Conservation (phyloP, 352 stramenopile genomes). For the Phytopythium cucurbitacearum region DNA sequence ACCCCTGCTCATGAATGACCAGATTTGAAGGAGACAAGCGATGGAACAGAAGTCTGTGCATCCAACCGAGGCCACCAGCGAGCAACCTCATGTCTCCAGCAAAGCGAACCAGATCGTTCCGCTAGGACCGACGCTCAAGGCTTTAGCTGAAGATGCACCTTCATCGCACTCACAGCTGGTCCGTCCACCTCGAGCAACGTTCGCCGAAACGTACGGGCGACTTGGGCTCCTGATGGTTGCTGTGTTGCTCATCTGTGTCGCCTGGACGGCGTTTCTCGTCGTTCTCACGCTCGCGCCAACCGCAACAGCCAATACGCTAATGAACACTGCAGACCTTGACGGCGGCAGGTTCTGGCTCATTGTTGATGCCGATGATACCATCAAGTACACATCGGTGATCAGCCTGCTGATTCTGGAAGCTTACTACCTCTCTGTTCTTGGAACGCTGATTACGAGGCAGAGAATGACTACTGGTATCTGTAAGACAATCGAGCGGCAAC, state of each 20-base stretch:
- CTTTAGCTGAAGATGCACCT: conserved; percentile 6
- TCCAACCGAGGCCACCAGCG: no score
- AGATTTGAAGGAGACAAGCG: no score
- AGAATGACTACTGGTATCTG: conserved; percentile 1
- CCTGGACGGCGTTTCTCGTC: conserved; percentile 32
- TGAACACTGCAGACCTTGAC: conserved; percentile 46
- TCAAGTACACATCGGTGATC: conserved; percentile 11
- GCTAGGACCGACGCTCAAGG: not conserved
- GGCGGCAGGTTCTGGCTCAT: conserved; percentile 44
- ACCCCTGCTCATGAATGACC: no score
- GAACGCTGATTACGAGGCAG: conserved; percentile 26
- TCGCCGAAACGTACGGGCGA: conserved; percentile 21
- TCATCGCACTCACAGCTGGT: not conserved
- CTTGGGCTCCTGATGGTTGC: conserved; percentile 20
- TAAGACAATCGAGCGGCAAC: not conserved
- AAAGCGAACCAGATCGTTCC: no score
- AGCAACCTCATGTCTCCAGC: no score
- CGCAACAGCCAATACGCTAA: conserved; percentile 32
- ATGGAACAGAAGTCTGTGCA: no score
- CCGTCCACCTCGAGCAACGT: conserved; percentile 14
- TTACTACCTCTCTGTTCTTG: conserved; percentile 19
- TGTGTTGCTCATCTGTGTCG: conserved; percentile 14
- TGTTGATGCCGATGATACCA: conserved; percentile 8
- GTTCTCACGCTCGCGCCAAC: conserved; percentile 37
- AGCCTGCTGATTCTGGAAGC: conserved; percentile 17